Base-by-base conservation (phyloP, 1,284 basidiomycete genomes). In the Rhodotorula sp. region DNA sequence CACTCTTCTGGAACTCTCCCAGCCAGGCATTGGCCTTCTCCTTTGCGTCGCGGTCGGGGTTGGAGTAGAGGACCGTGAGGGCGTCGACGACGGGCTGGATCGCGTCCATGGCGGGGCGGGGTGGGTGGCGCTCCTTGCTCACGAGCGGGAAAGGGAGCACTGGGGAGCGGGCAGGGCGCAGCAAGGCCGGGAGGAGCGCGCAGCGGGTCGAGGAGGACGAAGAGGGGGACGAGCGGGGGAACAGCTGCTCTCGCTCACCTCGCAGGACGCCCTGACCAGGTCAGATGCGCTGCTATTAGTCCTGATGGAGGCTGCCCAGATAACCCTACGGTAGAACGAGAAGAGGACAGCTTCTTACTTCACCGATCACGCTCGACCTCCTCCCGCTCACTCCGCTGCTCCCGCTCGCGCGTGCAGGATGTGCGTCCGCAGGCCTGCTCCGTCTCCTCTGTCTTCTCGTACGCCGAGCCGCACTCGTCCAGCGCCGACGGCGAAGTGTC, bases 41-140 rank as follows among this genome's bases (percentile, higher is more conserved):
- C 78, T 97, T 88, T 21, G 91, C 88, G 25, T 83, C 83, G 77
- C 91, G 90, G 85, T 97, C 91, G 41, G 95, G 91, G 75, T 86
- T 81, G 64, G 83, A 81, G 74, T 86, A 87, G 32, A 87, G 81
- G 44, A 83, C 81, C 63, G 85, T 82, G 36, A 86, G 82, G 15
- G 85, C 85, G 64, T 83, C 78, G 51, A 86, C 78, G 59, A 83
- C 82, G 29, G 39, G 22, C 32, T 63, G 39, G 39, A 58, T 27
- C 27, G 57, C 39, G 36, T 44, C 39, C 57, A 58, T 58, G 57
- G 39, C 39, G n/a, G 27, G 39, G 50, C 25, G n/a, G 12, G n/a
- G 50, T n/a, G 50, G 15, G 50, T 15, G 5, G 50, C 25, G 48
- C 15, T 27, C 50, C 21, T 15, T 13, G 17, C 7, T 8, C 19